A percentile compares a stretch with the other conserved stretches of the same genome.
These are phyloP conservation scores for Casaregolazyma lundiana DNA, from an alignment of 1,139 yeast species.

Conservation along the genomic window DNA sequence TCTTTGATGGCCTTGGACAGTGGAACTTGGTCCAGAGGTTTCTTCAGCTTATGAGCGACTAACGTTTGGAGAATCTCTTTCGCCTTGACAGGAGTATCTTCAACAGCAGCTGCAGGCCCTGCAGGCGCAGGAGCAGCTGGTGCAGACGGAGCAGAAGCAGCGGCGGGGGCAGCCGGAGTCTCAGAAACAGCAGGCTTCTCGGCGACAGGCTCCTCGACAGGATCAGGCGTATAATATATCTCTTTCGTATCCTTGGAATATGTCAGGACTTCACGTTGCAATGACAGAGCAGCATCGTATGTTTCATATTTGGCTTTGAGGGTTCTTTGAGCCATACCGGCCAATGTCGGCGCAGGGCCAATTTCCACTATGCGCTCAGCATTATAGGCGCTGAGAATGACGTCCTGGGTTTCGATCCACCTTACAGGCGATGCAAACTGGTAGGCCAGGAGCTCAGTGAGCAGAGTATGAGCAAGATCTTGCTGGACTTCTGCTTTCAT, in stretches of 20 bases:
- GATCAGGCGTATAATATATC: constrained; percentile 92
- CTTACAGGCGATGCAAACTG: constrained; percentile 99
- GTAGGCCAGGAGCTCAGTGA: constrained; percentile 94
- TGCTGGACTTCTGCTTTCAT: constrained; percentile 99
- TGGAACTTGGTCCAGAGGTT: constrained; percentile 79
- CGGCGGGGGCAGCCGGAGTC: constrained; percentile 33
- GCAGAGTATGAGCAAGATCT: constrained; percentile 89
- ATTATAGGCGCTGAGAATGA: constrained; percentile 85
- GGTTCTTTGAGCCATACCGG: constrained; percentile 98
- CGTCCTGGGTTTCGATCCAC: constrained; percentile 99
- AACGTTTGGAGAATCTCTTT: constrained; percentile 75
- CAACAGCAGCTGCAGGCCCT: constrained; percentile 75
- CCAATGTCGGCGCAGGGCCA: constrained; percentile 97
- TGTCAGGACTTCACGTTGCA: constrained; percentile 94
- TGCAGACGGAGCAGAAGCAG: constrained; percentile 41
- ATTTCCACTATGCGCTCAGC: constrained; percentile 97
- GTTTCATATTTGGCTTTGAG: constrained; percentile 94
- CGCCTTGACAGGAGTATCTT: constrained; percentile 90
- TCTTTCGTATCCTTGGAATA: constrained; percentile 95
- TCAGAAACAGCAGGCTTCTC: constrained; percentile 19
- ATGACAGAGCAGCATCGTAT: constrained; percentile 93
- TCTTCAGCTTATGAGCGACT: constrained; percentile 94
- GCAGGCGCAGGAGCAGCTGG: constrained; percentile 57
- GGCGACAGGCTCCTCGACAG: constrained; percentile 53
- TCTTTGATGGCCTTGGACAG: constrained; percentile 92